Conservation (phyloP, 2,329 filamentous ascomycete species). For the Aureobasidium mangrovei region DNA sequence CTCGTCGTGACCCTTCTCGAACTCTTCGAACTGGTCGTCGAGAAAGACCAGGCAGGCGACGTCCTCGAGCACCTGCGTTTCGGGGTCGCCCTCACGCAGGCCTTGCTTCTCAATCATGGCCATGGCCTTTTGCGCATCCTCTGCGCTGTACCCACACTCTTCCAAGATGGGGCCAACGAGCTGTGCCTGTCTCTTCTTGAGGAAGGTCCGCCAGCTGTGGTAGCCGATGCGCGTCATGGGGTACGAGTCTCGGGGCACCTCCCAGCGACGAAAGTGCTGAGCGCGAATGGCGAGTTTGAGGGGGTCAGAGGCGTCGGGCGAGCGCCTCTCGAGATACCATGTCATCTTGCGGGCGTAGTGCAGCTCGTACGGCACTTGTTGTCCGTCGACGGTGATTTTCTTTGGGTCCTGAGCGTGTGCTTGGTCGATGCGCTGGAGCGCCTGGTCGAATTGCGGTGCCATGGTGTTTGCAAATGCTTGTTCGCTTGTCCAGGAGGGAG, state of each 20-base stretch:
- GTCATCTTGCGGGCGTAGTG: conserved; percentile 78
- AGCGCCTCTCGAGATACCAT: conserved; percentile 55
- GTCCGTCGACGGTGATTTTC: conserved; percentile 37
- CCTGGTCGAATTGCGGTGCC: conserved; percentile 30
- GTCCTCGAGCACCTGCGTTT: conserved; percentile 72
- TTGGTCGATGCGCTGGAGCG: conserved; percentile 61
- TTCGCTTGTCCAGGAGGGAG: no score
- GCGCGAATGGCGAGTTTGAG: conserved; percentile 71
- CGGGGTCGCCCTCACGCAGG: conserved; percentile 51
- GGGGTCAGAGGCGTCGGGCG: conserved; percentile 53
- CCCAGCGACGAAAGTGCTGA: conserved; percentile 80
- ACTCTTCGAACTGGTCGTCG: conserved; percentile 77
- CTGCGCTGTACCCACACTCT: conserved; percentile 40
- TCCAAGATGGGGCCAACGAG: conserved; percentile 48
- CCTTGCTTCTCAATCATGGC: conserved; percentile 73
- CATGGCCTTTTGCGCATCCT: conserved; percentile 54
- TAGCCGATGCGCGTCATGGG: conserved; percentile 70
- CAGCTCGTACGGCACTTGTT: conserved; percentile 61
- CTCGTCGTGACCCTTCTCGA: conserved; percentile 65
- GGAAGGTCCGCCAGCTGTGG: conserved; percentile 66
- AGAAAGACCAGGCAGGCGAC: conserved; percentile 81
- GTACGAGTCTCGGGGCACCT: conserved; percentile 64
- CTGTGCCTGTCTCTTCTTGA: conserved; percentile 63
- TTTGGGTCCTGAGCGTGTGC: conserved; percentile 63
- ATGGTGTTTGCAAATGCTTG: neutral